Conservation (phyloP, 768 basidiomycete species). For the Trametes maxima region DNA sequence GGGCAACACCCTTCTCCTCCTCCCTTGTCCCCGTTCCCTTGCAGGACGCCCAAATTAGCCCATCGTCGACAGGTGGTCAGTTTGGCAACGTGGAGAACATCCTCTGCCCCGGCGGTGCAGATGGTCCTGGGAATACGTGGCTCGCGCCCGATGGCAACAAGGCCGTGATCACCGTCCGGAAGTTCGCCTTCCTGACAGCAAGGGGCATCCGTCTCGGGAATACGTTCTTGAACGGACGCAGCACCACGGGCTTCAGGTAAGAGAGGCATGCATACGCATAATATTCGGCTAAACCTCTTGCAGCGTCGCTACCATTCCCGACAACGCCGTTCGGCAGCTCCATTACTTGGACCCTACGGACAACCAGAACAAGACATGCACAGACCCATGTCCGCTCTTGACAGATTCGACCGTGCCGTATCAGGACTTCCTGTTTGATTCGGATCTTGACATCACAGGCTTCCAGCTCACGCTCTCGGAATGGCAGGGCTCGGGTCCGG, state of each 20-base stretch:
- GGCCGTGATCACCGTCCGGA: conserved; percentile 75
- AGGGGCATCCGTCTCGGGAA: conserved; percentile 90
- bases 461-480: conserved; percentile 80
- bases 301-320: conserved; percentile 87
- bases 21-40: conserved; percentile 85
- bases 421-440: conserved; percentile 90
- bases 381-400: conserved; percentile 75
- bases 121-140: conserved; percentile 84
- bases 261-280: conserved; percentile 26
- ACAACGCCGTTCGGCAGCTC: conserved; percentile 78
- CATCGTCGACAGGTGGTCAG: conserved; percentile 59
- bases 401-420: conserved; percentile 77
- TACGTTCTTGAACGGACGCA: conserved; percentile 77
- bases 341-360: conserved; percentile 77
- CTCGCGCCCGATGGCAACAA: conserved; percentile 70
- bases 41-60: conserved; percentile 59
- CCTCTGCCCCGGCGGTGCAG: conserved; percentile 84
- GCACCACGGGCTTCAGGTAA: conserved; percentile 89
- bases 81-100: conserved; percentile 69
- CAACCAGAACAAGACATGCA: conserved; percentile 77
- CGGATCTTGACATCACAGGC: conserved; percentile 72
- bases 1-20: conserved; percentile 85
- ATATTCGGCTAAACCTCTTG: conserved; percentile 14
- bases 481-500: conserved; percentile 76
- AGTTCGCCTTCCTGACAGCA: conserved; percentile 72